These are phyloP conservation scores for Ilyonectria sp. DNA, from an alignment of 2,329 filamentous ascomycete genomes.

Conservation along the genomic window DNA sequence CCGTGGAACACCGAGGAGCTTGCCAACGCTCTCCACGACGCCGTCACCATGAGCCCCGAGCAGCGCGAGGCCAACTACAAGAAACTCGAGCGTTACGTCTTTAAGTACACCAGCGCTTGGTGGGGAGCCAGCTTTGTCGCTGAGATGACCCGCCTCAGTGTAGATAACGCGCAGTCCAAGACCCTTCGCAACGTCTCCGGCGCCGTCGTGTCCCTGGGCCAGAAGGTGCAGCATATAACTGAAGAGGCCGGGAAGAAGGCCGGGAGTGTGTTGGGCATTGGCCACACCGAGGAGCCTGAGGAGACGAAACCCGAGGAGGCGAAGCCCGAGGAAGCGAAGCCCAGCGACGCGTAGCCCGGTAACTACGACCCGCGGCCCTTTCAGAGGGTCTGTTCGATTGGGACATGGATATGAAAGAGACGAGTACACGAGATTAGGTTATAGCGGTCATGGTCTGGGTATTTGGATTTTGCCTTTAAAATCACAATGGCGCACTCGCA, in stretches of 20 bases:
- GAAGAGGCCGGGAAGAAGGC: conserved; percentile 42
- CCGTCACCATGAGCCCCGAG: conserved; percentile 96
- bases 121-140: conserved; percentile 95
- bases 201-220: conserved; percentile 52
- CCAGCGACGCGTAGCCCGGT: conserved; percentile 19
- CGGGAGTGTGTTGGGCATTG: conserved; percentile 30
- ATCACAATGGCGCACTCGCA: conserved; percentile 26
- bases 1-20: conserved; percentile 99
- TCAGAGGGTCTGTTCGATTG: conserved; percentile 31
- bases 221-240: conserved; percentile 47
- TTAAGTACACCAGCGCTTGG: conserved; percentile 97
- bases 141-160: conserved; percentile 76
- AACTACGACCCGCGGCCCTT: conserved; percentile 15
- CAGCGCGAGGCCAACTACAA: conserved; percentile 89
- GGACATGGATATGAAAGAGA: conserved; percentile 37
- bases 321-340: conserved; percentile 33
- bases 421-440: conserved; percentile 43
- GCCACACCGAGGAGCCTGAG: conserved; percentile 39
- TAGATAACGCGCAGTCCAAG: conserved; percentile 57
- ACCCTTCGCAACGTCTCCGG: conserved; percentile 59
- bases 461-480: conserved; percentile 29
- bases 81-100: conserved; percentile 94
- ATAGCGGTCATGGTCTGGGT: conserved; percentile 44
- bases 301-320: conserved; percentile 15
- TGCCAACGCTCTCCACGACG: conserved; percentile 92